Evolutionary conservation across 305 asterid species (phyloP).

Genomic region (Solanum chacoense): DNA sequence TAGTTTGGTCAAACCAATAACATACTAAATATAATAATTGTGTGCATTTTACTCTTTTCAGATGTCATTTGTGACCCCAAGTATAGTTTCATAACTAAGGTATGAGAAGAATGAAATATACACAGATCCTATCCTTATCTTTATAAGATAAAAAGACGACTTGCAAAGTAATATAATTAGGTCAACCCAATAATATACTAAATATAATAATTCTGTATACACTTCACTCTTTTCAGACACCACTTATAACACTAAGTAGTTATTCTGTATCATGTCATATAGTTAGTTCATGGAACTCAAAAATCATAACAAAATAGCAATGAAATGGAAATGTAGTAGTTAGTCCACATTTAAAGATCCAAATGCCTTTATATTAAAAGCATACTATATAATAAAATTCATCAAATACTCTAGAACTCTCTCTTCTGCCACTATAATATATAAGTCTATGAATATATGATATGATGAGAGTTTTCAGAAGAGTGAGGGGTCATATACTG

Average conservation of each 20-base stretch:
- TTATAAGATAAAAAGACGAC: too few species aligned
- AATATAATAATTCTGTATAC: background rate
- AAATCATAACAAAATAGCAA: constrained; percentile 3
- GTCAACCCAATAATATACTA: background rate
- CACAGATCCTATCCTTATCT: fast-evolving
- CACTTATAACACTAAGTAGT: background rate
- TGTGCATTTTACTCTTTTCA: too few species aligned
- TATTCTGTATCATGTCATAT: background rate
- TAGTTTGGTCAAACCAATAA: background rate
- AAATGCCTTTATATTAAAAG: background rate
- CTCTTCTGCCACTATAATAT: background rate
- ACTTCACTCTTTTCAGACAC: background rate
- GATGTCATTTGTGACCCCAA: background rate
- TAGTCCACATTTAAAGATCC: constrained; percentile 1
- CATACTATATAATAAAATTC: background rate
- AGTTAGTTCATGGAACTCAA: background rate
- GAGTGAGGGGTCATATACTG: constrained; percentile 20
- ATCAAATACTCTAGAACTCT: background rate
- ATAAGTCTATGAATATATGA: background rate
- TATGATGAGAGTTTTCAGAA: constrained; percentile 10
- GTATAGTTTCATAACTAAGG: background rate
- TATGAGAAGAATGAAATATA: too few species aligned
- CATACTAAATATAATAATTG: background rate
- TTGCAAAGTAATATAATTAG: too few species aligned
- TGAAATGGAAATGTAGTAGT: background rate